A percentile compares a stretch with the other conserved stretches of the same genome.
phyloP scores from a whole-genome alignment of 345 rosid species.

The Camelina sativa region DNA sequence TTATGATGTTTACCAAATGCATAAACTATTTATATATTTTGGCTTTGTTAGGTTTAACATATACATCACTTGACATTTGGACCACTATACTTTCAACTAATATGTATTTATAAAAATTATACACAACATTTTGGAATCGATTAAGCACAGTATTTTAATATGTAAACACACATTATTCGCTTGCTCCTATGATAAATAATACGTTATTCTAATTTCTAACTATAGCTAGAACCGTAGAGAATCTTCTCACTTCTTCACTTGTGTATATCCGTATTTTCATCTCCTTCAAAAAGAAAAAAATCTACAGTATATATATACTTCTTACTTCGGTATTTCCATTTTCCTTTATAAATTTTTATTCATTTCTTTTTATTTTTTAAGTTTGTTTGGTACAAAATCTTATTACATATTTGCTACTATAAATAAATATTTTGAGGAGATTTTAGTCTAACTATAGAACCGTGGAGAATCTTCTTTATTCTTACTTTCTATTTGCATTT shows the following conservation, averaged over 20 bases:
- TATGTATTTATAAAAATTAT: no score
- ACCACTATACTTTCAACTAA: not conserved
- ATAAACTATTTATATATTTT: not conserved
- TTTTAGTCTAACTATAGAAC: not conserved
- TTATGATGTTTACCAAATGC: slow-evolving; percentile 12
- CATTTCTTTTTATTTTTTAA: no score
- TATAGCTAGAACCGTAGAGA: not conserved
- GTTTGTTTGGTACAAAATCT: no score
- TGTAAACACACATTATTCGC: not conserved
- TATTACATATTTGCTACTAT: not conserved
- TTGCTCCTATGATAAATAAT: not conserved
- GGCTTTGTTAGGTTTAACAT: slow-evolving; percentile 22
- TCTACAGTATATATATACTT: no score
- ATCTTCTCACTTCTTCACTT: slow-evolving; percentile 5
- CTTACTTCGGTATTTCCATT: no score
- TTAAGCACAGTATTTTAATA: not conserved
- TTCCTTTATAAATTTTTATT: no score
- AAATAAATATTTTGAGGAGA: slow-evolving; percentile 1
- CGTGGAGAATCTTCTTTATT: slow-evolving; percentile 13
- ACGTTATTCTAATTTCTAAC: not conserved
- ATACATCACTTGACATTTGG: slow-evolving; percentile 17
- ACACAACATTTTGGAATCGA: not conserved
- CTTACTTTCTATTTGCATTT: not conserved
- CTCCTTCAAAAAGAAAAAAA: not conserved
- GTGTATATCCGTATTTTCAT: not conserved